Evolutionary conservation across 2,329 filamentous ascomycete species (phyloP).

Genomic region (Metarhizium robertsii): DNA sequence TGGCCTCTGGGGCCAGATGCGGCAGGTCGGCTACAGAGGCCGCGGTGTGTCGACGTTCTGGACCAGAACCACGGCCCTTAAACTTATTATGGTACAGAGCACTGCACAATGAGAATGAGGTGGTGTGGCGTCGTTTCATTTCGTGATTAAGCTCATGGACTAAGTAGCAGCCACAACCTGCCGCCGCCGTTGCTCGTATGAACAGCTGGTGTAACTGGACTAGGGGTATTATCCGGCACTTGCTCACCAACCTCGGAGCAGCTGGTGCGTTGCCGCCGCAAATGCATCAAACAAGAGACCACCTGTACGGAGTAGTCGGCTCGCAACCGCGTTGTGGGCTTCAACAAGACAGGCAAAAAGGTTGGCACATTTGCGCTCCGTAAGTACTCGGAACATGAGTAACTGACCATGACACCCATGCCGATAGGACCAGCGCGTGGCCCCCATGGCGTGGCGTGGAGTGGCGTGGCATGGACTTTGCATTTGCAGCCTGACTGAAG

Average conservation of each 20-base stretch:
- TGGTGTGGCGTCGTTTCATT: background rate
- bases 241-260: background rate
- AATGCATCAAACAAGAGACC: background rate
- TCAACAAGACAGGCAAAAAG: too few species aligned
- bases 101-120: background rate
- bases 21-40: constrained; percentile 1
- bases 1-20: constrained; percentile 3
- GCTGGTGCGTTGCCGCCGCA: background rate
- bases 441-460: background rate
- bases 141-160: background rate
- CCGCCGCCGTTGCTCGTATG: background rate
- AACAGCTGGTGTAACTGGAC: too few species aligned
- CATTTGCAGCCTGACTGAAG: background rate
- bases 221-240: background rate
- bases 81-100: too few species aligned
- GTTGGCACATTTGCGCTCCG: too few species aligned
- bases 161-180: constrained; percentile 1
- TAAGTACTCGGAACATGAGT: too few species aligned
- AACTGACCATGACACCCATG: too few species aligned
- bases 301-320: background rate
- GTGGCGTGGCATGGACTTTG: background rate
- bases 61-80: background rate
- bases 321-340: background rate
- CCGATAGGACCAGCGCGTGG: too few species aligned
- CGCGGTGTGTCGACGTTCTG: background rate